A percentile compares a stretch with the other conserved stretches of the same genome.
phyloP scores from a whole-genome alignment of 2,329 filamentous ascomycete genomes.

The Stachybotrys chartarum region DNA sequence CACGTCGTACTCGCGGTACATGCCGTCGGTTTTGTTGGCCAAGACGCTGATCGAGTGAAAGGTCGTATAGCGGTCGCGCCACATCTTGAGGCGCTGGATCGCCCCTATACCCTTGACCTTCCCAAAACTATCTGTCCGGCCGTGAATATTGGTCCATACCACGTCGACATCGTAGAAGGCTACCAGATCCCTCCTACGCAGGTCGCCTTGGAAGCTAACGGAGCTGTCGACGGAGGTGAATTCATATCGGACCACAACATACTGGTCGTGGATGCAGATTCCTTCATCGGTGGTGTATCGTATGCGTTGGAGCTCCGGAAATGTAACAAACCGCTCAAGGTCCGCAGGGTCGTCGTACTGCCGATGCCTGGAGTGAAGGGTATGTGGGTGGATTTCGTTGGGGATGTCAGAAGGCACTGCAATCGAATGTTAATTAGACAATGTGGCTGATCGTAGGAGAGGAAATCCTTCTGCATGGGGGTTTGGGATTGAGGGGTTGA shows the following conservation, averaged over 20 bases:
- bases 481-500: background rate
- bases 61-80: constrained; percentile 40
- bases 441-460: background rate
- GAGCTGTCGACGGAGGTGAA: constrained; percentile 42
- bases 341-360: constrained; percentile 42
- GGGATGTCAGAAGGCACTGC: constrained; percentile 38
- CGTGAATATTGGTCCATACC: constrained; percentile 42
- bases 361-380: constrained; percentile 42
- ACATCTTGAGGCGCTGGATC: constrained; percentile 45
- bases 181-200: constrained; percentile 38
- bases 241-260: constrained; percentile 41
- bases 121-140: constrained; percentile 41
- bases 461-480: constrained; percentile 2
- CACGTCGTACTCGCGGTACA: constrained; percentile 41
- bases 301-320: constrained; percentile 39
- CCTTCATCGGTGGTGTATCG: constrained; percentile 40
- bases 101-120: constrained; percentile 42
- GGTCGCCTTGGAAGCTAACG: constrained; percentile 40
- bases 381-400: constrained; percentile 38
- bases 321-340: constrained; percentile 41
- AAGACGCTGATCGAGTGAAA: constrained; percentile 40
- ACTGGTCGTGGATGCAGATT: constrained; percentile 39
- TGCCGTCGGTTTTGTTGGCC: constrained; percentile 37
- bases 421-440: background rate
- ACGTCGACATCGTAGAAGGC: constrained; percentile 47